Percentiles rank a stretch among this genome's conserved stretches.
Evolutionary conservation across 2,329 filamentous ascomycete species (phyloP).

Genomic region (Fusarium lyarnte): DNA sequence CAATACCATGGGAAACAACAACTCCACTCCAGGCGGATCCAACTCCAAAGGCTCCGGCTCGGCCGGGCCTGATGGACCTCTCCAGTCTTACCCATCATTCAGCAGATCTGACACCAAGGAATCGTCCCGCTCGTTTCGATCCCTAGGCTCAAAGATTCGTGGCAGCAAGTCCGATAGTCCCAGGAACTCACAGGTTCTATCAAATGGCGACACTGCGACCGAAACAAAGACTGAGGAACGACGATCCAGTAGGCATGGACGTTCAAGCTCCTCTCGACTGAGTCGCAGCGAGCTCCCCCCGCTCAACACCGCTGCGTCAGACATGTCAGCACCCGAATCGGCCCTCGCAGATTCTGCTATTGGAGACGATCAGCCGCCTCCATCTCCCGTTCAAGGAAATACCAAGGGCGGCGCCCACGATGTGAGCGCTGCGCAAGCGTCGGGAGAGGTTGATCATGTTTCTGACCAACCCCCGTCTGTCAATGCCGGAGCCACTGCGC

Average conservation of each 20-base stretch:
- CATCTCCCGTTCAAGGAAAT: constrained; percentile 85
- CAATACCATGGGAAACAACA: constrained; percentile 76
- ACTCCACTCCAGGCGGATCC: constrained; percentile 66
- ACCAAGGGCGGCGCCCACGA: constrained; percentile 79
- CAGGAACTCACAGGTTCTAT: constrained; percentile 74
- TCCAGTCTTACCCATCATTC: constrained; percentile 92
- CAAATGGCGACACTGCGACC: constrained; percentile 63
- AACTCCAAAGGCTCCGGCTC: constrained; percentile 61
- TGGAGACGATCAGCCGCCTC: constrained; percentile 70
- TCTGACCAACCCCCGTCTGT: constrained; percentile 88
- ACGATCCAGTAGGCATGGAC: constrained; percentile 72
- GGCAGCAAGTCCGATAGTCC: constrained; percentile 83
- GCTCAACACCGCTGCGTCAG: constrained; percentile 54
- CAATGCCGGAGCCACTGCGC: constrained; percentile 63
- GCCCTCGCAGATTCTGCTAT: constrained; percentile 47
- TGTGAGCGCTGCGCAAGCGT: constrained; percentile 81
- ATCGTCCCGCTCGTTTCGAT: constrained; percentile 85
- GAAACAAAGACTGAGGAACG: constrained; percentile 75
- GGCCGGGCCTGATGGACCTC: constrained; percentile 54
- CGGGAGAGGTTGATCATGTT: constrained; percentile 92
- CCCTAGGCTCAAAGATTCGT: constrained; percentile 89
- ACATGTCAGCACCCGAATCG: constrained; percentile 54
- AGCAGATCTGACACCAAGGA: constrained; percentile 93
- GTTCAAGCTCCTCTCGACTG: constrained; percentile 57
- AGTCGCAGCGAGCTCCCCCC: constrained; percentile 57